Base-by-base conservation (phyloP, 495 filamentous ascomycete genomes). In the Penicillium desertorum region DNA sequence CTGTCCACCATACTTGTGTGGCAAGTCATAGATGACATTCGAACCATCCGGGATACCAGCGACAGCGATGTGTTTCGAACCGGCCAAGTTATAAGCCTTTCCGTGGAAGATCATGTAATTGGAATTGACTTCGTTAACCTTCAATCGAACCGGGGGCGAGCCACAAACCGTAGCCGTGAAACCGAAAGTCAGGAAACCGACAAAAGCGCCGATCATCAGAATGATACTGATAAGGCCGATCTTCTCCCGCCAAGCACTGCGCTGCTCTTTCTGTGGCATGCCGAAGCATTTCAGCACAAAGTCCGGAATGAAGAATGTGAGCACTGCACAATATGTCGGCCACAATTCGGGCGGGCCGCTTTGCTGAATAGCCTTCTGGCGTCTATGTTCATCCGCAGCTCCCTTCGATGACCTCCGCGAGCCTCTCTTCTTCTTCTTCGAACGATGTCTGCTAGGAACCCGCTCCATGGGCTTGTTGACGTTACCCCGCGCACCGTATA, bases 101-200 rank as follows among this genome's bases (percentile, higher is more conserved):
- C 95, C 95, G 58, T 99, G 92, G 68, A 96, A 92, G 61, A 99
- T 97, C 90, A 99, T 90, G 75, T 90, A 97, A 3, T 90, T 90
- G 11, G 45, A 61, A 34, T 81, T 81, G 27, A 98, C 88, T 34
- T 94, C 72, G 64, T 97, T 98, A 71, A 89, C 80, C 54, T 88
- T 88, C 42, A 98, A 69, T 41, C 90, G 86, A 11, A 83, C 74
- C 27, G 79, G 84, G 27, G 84, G 85, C 19, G 63, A 72, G 52
- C 83, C 87, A 70, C 95, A 99, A 19, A 98, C 94, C 9, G 85
- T 85, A 51, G 89, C 81, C 7, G 91, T 96, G 68, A 99, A 99
- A 41, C 94, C 95, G 62, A 99, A 98, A 0, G 95, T 99, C 39
- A 99, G 76, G 73, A 92, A 99, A 62, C 95, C 95, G 54, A 99